Conservation (phyloP, 2,329 filamentous ascomycete genomes). For the Pseudogymnoascus sp. region DNA sequence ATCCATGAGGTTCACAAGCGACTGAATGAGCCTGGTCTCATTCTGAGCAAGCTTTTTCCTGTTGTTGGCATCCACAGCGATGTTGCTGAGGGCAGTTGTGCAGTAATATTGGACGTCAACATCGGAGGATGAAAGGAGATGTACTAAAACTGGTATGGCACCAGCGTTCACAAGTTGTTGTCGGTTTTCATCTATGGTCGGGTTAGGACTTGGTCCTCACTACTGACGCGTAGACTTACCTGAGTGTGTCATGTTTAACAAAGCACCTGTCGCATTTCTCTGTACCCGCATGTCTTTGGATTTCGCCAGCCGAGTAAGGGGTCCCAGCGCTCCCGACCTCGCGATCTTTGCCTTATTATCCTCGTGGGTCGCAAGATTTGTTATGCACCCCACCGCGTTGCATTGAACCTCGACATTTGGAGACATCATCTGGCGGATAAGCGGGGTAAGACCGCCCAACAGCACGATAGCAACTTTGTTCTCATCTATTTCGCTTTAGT, state of each 20-base stretch:
- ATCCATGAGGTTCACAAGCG: constrained; percentile 92
- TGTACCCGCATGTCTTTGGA: constrained; percentile 98
- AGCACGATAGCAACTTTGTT: constrained; percentile 97
- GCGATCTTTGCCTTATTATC: constrained; percentile 99
- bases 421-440: constrained; percentile 98
- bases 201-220: constrained; percentile 15
- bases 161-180: constrained; percentile 96
- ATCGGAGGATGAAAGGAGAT: constrained; percentile 84
- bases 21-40: constrained; percentile 86
- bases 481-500: constrained; percentile 62
- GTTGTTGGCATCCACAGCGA: constrained; percentile 88
- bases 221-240: constrained; percentile 47
- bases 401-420: constrained; percentile 97
- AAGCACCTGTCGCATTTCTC: constrained; percentile 88
- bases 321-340: constrained; percentile 82
- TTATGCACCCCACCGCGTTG: constrained; percentile 98
- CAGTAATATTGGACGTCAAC: constrained; percentile 99
- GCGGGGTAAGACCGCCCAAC: constrained; percentile 77
- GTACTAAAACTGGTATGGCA: constrained; percentile 94
- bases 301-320: constrained; percentile 85
- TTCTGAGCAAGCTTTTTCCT: constrained; percentile 84
- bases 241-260: constrained; percentile 99
- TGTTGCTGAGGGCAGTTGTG: constrained; percentile 96
- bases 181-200: constrained; percentile 77
- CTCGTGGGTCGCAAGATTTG: constrained; percentile 94